Conservation (phyloP, 78 protist genomes). For the Tieghemostelium lacteum region DNA sequence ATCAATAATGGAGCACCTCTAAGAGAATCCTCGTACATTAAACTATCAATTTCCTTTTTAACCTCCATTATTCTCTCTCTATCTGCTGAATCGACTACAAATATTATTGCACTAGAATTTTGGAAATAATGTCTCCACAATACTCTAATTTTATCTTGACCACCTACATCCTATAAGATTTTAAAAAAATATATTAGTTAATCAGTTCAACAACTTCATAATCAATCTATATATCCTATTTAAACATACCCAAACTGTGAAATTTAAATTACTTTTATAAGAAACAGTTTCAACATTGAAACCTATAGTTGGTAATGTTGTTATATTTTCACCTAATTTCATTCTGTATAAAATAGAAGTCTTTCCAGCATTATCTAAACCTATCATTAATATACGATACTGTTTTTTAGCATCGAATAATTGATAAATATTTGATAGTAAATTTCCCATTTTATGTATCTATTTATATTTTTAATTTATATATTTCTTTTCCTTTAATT, state of each 20-base stretch:
- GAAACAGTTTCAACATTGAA: slow-evolving; percentile 94
- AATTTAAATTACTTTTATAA: slow-evolving; percentile 1
- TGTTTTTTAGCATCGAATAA: slow-evolving; percentile 19
- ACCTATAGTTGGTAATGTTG: slow-evolving; percentile 85
- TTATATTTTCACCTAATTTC: slow-evolving; percentile 84
- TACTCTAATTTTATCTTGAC: slow-evolving; percentile 93
- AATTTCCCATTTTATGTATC: too few species aligned
- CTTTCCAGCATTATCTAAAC: too few species aligned
- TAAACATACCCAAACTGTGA: slow-evolving; percentile 82
- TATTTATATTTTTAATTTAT: too few species aligned
- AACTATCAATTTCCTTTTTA: background rate
- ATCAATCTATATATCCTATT: too few species aligned
- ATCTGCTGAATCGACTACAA: slow-evolving; percentile 95
- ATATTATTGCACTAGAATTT: slow-evolving; percentile 92
- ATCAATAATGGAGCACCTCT: slow-evolving; percentile 44
- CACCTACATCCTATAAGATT: slow-evolving; percentile 95
- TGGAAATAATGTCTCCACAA: slow-evolving; percentile 95
- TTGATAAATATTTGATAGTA: too few species aligned
- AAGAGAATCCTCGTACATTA: slow-evolving; percentile 18
- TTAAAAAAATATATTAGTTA: too few species aligned
- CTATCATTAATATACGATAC: background rate
- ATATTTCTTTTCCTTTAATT: too few species aligned
- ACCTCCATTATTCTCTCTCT: slow-evolving; percentile 85
- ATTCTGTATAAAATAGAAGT: slow-evolving; percentile 85
- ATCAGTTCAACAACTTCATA: too few species aligned